A percentile compares a stretch with the other conserved stretches of the same genome.
Evolutionary conservation across 257 asterid genomes (phyloP).

Genomic region (Ajuga chamaepitys): DNA sequence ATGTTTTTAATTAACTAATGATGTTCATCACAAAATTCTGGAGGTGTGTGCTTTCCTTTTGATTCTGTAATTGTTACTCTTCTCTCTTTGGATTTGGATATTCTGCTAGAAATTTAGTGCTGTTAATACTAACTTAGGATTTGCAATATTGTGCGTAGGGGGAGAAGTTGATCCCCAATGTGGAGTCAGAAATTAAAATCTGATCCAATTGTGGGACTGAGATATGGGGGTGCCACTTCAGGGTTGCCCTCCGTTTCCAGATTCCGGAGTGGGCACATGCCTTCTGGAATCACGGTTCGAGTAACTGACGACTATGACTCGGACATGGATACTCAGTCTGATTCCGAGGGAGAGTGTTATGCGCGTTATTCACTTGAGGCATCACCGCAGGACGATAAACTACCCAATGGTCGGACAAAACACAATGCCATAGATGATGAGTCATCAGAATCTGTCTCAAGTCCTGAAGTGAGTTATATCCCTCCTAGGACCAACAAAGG

Average conservation of each 20-base stretch:
- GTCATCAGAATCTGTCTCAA: constrained; percentile 29
- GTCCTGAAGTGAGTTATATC: constrained; percentile 33
- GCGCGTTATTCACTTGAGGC: constrained; percentile 56
- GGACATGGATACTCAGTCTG: constrained; percentile 65
- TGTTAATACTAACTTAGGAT: constrained; percentile 1
- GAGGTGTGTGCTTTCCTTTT: neutral
- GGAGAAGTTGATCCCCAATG: constrained; percentile 27
- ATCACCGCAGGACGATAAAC: constrained; percentile 79
- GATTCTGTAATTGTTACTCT: neutral
- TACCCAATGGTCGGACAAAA: constrained; percentile 26
- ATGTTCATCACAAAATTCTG: neutral
- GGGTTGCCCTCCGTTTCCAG: constrained; percentile 49
- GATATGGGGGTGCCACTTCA: constrained; percentile 29
- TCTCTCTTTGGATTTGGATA: neutral
- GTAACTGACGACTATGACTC: constrained; percentile 34
- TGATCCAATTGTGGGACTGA: constrained; percentile 36
- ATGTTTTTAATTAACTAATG: neutral
- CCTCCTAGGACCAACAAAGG: constrained; percentile 20
- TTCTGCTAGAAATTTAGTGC: neutral
- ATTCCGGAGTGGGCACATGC: constrained; percentile 58
- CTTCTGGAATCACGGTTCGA: constrained; percentile 34
- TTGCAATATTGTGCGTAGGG: constrained; percentile 10
- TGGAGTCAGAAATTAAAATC: constrained; percentile 33
- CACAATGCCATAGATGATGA: constrained; percentile 16
- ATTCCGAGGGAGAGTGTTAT: constrained; percentile 56